Conservation (phyloP, 352 stramenopile genomes). For the Phytopythium helicoides region DNA sequence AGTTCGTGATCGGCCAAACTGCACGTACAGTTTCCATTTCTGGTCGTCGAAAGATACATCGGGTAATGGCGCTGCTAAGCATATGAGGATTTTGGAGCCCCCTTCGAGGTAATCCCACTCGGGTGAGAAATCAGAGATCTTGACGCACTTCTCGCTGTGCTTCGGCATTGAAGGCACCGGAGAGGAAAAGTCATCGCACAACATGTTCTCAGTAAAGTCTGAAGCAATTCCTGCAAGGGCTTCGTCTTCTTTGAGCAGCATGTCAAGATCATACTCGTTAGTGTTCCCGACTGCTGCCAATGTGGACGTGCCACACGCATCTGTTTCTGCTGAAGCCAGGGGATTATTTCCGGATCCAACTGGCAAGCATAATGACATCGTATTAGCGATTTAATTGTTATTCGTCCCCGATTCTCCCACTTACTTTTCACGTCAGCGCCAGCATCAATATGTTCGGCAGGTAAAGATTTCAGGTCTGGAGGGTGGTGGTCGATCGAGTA, state of each 20-base stretch:
- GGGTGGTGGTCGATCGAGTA: not conserved
- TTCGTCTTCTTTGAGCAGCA: slow-evolving; percentile 30
- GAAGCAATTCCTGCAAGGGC: slow-evolving; percentile 23
- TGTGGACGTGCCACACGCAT: not conserved
- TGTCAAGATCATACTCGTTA: slow-evolving; percentile 7
- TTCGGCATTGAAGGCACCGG: slow-evolving; percentile 1
- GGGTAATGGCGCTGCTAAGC: slow-evolving; percentile 47
- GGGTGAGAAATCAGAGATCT: slow-evolving; percentile 82
- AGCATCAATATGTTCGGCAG: no score
- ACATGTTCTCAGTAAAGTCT: slow-evolving; percentile 22
- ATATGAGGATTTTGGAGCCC: slow-evolving; percentile 84
- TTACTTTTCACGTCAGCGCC: no score
- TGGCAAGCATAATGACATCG: no score
- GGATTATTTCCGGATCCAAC: no score
- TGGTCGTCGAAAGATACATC: slow-evolving; percentile 15
- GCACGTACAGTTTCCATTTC: slow-evolving; percentile 51
- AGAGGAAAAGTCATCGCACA: slow-evolving; percentile 24
- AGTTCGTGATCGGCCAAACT: slow-evolving; percentile 57
- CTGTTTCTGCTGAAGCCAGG: not conserved
- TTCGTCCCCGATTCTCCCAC: no score
- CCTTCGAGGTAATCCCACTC: slow-evolving; percentile 79
- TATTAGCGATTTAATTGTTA: no score
- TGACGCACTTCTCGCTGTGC: slow-evolving; percentile 20
- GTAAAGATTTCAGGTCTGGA: not conserved
- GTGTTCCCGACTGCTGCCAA: not conserved